These are phyloP conservation scores for Dendrothele bispora DNA, from an alignment of 768 basidiomycete genomes.

Conservation along the genomic window DNA sequence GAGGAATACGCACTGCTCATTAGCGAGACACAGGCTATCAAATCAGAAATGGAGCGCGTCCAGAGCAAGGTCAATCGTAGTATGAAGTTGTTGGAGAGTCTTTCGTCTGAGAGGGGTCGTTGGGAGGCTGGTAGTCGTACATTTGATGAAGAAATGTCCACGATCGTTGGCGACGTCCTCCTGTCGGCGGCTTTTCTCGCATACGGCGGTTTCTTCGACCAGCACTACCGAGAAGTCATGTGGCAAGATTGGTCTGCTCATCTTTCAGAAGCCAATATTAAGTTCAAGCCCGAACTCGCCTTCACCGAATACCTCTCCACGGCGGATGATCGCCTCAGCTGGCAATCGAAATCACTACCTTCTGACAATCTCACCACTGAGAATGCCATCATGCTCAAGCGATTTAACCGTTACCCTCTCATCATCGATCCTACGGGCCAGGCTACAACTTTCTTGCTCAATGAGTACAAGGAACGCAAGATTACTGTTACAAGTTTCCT, in stretches of 20 bases:
- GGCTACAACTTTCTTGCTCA: constrained; percentile 90
- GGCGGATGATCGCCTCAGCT: constrained; percentile 91
- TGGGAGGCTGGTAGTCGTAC: constrained; percentile 96
- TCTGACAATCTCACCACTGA: constrained; percentile 95
- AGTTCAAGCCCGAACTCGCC: constrained; percentile 89
- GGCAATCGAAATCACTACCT: constrained; percentile 96
- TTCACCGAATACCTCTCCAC: constrained; percentile 96
- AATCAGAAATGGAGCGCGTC: constrained; percentile 96
- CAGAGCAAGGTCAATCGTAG: constrained; percentile 97
- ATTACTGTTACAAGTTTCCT: constrained; percentile 98
- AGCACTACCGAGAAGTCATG: constrained; percentile 96
- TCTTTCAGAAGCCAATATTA: constrained; percentile 84
- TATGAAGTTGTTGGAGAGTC: constrained; percentile 89
- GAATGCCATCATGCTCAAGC: constrained; percentile 99
- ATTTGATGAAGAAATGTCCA: constrained; percentile 98
- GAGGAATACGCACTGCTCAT: constrained; percentile 97
- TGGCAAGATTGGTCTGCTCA: constrained; percentile 95
- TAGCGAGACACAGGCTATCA: constrained; percentile 96
- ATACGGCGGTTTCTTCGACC: constrained; percentile 98
- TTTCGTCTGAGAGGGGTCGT: constrained; percentile 91
- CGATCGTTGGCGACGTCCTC: constrained; percentile 95
- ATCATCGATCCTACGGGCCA: constrained; percentile 99
- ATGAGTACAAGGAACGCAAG: constrained; percentile 94
- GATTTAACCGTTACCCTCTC: constrained; percentile 95
- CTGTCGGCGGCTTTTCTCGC: constrained; percentile 96